Conservation (phyloP, 805 yeast species). For the Monosporozyma siamensis region DNA sequence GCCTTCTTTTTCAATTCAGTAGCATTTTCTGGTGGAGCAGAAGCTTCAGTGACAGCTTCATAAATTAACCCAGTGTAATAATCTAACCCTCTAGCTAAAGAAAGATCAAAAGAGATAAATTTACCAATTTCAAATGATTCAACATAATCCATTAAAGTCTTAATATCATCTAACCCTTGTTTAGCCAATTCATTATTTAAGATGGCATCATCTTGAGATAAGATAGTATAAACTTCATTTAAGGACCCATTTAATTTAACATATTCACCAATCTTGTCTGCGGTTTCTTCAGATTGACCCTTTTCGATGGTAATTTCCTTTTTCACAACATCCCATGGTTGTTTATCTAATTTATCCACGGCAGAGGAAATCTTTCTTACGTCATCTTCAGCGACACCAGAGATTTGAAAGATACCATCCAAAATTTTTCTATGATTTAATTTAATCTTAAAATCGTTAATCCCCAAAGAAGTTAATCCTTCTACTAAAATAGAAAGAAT, state of each 20-base stretch:
- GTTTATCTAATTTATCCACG: slow-evolving; percentile 91
- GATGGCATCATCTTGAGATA: slow-evolving; percentile 51
- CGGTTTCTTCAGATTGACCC: slow-evolving; percentile 82
- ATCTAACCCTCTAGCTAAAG: slow-evolving; percentile 94
- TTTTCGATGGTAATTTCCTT: slow-evolving; percentile 89
- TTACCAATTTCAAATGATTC: slow-evolving; percentile 71
- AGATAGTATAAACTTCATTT: slow-evolving; percentile 45
- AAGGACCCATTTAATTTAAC: slow-evolving; percentile 80
- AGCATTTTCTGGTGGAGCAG: slow-evolving; percentile 90
- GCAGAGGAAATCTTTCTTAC: slow-evolving; percentile 90
- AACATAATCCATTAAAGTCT: slow-evolving; percentile 59
- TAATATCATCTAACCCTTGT: slow-evolving; percentile 76
- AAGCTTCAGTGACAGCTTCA: slow-evolving; percentile 90
- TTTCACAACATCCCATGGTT: slow-evolving; percentile 91
- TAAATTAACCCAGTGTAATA: slow-evolving; percentile 95
- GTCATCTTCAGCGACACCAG: slow-evolving; percentile 91
- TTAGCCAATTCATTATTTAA: slow-evolving; percentile 61
- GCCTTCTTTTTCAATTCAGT: slow-evolving; percentile 50
- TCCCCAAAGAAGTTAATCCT: slow-evolving; percentile 77
- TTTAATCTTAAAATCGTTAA: slow-evolving; percentile 82
- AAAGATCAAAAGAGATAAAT: slow-evolving; percentile 76
- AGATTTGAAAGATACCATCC: slow-evolving; percentile 90
- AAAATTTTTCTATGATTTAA: slow-evolving; percentile 90
- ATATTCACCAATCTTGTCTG: slow-evolving; percentile 85
- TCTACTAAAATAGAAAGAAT: slow-evolving; percentile 71